These are phyloP conservation scores for Tympanopsis confertula DNA, from an alignment of 2,329 filamentous ascomycete genomes.

Conservation along the genomic window DNA sequence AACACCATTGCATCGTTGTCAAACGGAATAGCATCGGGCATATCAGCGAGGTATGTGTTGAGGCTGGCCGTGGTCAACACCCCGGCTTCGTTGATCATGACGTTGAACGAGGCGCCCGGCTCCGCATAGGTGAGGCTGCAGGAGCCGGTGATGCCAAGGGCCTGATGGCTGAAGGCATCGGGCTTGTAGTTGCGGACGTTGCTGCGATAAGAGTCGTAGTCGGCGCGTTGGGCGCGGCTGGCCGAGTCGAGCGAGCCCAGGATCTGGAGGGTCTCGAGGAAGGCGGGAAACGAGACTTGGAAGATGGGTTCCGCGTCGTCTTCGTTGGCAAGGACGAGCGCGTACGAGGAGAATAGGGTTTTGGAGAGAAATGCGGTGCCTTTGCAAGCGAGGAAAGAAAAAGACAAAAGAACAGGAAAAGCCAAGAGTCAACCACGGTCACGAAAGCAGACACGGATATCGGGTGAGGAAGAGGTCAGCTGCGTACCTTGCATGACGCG, in stretches of 20 bases:
- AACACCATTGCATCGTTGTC: slow-evolving; percentile 68
- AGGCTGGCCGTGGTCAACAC: slow-evolving; percentile 84
- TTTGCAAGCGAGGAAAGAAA: no score
- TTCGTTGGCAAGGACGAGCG: slow-evolving; percentile 43
- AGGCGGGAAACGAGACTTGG: slow-evolving; percentile 73
- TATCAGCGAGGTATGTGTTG: slow-evolving; percentile 72
- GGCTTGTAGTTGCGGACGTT: slow-evolving; percentile 51
- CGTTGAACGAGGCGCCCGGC: slow-evolving; percentile 66
- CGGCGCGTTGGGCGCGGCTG: slow-evolving; percentile 43
- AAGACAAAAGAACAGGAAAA: no score
- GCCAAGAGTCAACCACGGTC: slow-evolving; percentile 51
- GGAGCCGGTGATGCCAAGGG: slow-evolving; percentile 71
- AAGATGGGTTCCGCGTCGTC: slow-evolving; percentile 41
- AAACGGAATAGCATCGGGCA: slow-evolving; percentile 67
- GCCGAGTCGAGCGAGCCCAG: slow-evolving; percentile 71
- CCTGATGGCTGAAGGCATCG: slow-evolving; percentile 65
- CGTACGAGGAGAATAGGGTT: slow-evolving; percentile 76
- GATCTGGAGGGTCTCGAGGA: slow-evolving; percentile 90
- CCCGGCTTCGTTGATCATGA: slow-evolving; percentile 75
- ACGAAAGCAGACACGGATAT: slow-evolving; percentile 50
- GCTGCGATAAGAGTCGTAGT: no score
- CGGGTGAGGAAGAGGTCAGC: slow-evolving; percentile 44
- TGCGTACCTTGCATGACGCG: no score
- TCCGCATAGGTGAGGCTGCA: slow-evolving; percentile 72
- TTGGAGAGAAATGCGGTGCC: slow-evolving; percentile 78